Evolutionary conservation across 805 yeast genomes (phyloP).

Genomic region (Cyberlindnera veronae): DNA sequence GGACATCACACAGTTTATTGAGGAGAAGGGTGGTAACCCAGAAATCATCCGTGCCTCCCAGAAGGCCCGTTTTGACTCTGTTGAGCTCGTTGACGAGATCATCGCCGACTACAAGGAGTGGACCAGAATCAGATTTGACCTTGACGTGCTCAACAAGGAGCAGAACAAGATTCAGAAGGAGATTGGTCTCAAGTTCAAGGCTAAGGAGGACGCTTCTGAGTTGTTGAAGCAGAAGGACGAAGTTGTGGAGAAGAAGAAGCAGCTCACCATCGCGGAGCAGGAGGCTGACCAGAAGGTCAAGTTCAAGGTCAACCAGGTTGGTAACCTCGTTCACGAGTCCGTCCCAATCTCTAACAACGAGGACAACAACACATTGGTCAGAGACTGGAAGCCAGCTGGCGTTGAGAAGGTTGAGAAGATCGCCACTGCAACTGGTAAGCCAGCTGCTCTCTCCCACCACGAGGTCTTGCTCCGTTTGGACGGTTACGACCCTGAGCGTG

Average conservation of each 20-base stretch:
- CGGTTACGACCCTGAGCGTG: constrained; percentile 99
- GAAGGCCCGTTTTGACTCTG: constrained; percentile 90
- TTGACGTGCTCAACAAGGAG: constrained; percentile 86
- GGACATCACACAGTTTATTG: constrained; percentile 88
- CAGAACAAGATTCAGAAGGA: constrained; percentile 89
- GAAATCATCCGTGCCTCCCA: constrained; percentile 85
- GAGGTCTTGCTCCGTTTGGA: constrained; percentile 91
- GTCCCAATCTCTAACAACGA: constrained; percentile 87
- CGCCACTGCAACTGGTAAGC: constrained; percentile 75
- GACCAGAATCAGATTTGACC: constrained; percentile 85
- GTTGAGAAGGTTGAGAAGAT: constrained; percentile 53
- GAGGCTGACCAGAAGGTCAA: constrained; percentile 74
- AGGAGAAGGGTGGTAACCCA: constrained; percentile 96
- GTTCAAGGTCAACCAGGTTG: constrained; percentile 81
- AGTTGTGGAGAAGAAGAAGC: constrained; percentile 66
- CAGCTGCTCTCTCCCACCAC: constrained; percentile 87
- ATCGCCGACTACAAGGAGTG: constrained; percentile 87
- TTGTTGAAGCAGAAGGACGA: constrained; percentile 78
- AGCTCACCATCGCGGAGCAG: constrained; percentile 63
- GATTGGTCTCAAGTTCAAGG: constrained; percentile 88
- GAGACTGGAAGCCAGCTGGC: constrained; percentile 83
- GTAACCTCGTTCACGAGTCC: constrained; percentile 90
- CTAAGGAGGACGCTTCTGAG: constrained; percentile 90
- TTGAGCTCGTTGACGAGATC: constrained; percentile 94
- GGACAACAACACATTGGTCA: constrained; percentile 84